Percentiles rank a stretch among this genome's conserved stretches.
Evolutionary conservation across 805 yeast species (phyloP).

Genomic region (Myxozyma neotropica): DNA sequence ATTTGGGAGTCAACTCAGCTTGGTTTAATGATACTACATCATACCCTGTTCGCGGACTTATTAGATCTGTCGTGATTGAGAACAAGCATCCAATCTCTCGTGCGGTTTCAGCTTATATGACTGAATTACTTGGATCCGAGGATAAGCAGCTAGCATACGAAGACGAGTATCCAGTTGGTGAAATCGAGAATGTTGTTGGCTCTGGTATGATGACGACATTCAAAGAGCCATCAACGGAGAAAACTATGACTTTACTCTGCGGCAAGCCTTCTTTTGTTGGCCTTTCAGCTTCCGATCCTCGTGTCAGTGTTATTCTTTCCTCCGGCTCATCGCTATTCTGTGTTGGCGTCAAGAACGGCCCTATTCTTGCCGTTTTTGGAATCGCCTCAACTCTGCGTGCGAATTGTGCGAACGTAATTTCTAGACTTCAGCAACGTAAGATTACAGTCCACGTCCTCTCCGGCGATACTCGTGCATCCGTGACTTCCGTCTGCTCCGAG

Average conservation of each 20-base stretch:
- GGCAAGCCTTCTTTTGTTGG: slow-evolving; percentile 20
- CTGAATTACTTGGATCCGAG: no score
- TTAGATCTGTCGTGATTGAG: slow-evolving; percentile 8
- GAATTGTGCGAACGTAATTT: background rate
- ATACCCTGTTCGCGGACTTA: slow-evolving; percentile 4
- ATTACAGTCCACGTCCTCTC: slow-evolving; percentile 21
- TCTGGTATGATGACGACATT: slow-evolving; percentile 14
- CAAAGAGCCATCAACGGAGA: background rate
- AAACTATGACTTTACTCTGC: background rate
- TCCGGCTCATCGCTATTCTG: slow-evolving; percentile 16
- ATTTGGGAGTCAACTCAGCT: slow-evolving; percentile 5
- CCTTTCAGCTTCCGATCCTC: background rate
- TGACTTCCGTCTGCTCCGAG: slow-evolving; percentile 4
- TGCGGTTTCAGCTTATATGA: slow-evolving; percentile 16
- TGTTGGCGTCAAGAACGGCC: slow-evolving; percentile 10
- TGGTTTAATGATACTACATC: slow-evolving; percentile 7
- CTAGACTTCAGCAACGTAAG: slow-evolving; percentile 1
- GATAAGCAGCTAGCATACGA: no score
- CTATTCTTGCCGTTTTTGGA: slow-evolving; percentile 14
- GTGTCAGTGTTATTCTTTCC: background rate
- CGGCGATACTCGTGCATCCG: slow-evolving; percentile 21
- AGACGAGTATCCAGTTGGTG: background rate
- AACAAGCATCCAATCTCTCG: slow-evolving; percentile 24
- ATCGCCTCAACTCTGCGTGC: slow-evolving; percentile 13
- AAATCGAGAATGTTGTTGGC: slow-evolving; percentile 18